Conservation (phyloP, 2,329 filamentous ascomycete species). For the Lachnellula subtilissima region DNA sequence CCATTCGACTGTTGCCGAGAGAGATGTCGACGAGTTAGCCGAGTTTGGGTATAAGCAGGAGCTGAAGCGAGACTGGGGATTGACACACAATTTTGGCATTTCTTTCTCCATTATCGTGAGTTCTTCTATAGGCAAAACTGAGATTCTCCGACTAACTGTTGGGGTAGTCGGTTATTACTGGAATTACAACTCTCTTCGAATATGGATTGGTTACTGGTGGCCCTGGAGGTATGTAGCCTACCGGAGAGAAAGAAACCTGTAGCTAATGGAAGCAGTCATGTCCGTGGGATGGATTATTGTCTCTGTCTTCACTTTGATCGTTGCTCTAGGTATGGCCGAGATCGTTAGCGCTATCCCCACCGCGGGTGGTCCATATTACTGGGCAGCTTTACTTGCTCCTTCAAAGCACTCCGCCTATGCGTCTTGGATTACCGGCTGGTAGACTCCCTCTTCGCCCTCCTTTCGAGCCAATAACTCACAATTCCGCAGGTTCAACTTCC, state of each 20-base stretch:
- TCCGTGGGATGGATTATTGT: conserved; percentile 51
- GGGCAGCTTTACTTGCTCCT: conserved; percentile 53
- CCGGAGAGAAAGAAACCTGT: neutral
- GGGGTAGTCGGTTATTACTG: conserved; percentile 52
- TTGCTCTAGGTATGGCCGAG: conserved; percentile 53
- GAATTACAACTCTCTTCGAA: conserved; percentile 52
- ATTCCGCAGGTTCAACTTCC: conserved; percentile 39
- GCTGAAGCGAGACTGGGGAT: conserved; percentile 51
- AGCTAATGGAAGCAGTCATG: conserved; percentile 39
- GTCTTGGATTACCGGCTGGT: conserved; percentile 44
- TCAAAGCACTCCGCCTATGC: conserved; percentile 40
- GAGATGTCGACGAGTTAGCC: conserved; percentile 47
- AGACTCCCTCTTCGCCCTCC: neutral
- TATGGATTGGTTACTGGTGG: conserved; percentile 53
- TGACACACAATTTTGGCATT: conserved; percentile 57
- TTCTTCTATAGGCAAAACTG: conserved; percentile 1
- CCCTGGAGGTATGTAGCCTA: conserved; percentile 44
- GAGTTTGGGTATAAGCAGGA: conserved; percentile 58
- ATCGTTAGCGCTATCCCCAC: conserved; percentile 56
- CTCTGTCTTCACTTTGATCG: conserved; percentile 50
- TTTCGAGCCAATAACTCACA: neutral
- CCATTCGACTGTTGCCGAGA: conserved; percentile 13
- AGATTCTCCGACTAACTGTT: neutral
- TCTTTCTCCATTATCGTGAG: conserved; percentile 57
- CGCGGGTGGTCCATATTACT: conserved; percentile 55